Percentiles rank a stretch among this genome's conserved stretches.
Evolutionary conservation across 2,329 filamentous ascomycete species (phyloP).

Genomic region (Penicillium psychrosexuale): DNA sequence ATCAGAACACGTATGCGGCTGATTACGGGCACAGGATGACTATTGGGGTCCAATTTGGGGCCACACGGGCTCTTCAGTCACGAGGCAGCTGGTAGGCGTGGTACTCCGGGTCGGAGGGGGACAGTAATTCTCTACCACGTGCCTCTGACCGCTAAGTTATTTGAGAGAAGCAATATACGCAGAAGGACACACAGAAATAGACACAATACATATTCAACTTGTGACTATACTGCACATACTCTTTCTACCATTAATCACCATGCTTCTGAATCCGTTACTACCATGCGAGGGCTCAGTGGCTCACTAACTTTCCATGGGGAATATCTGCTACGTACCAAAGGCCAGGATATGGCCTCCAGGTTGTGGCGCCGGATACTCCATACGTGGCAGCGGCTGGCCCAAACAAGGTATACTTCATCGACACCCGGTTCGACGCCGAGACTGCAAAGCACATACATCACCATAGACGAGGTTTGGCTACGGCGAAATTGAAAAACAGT

Average conservation of each 20-base stretch:
- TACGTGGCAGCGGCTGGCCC: slow-evolving; percentile 10
- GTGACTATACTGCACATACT: not conserved
- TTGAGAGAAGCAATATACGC: too few species aligned
- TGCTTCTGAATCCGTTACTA: slow-evolving; percentile 3
- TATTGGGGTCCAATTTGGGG: too few species aligned
- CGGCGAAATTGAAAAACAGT: slow-evolving; percentile 7
- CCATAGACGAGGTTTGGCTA: slow-evolving; percentile 14
- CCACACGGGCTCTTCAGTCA: too few species aligned
- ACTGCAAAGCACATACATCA: slow-evolving; percentile 10
- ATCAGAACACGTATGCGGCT: too few species aligned
- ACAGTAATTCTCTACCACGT: too few species aligned
- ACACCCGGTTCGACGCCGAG: slow-evolving; percentile 9
- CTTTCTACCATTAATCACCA: not conserved
- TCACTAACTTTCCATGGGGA: slow-evolving; percentile 5
- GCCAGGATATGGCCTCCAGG: slow-evolving; percentile 5
- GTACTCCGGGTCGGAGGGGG: too few species aligned
- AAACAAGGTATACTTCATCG: slow-evolving; percentile 10
- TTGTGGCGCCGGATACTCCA: slow-evolving; percentile 13
- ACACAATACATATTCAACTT: not conserved
- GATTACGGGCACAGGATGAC: too few species aligned
- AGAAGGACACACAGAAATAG: too few species aligned
- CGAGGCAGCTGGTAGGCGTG: too few species aligned
- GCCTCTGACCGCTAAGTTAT: too few species aligned
- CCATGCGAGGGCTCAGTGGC: not conserved
- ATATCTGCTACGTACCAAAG: slow-evolving; percentile 10